A percentile compares a stretch with the other conserved stretches of the same genome.
phyloP scores from a whole-genome alignment of 192 early-diverging fungal species.

The Obelidium mucronatum region DNA sequence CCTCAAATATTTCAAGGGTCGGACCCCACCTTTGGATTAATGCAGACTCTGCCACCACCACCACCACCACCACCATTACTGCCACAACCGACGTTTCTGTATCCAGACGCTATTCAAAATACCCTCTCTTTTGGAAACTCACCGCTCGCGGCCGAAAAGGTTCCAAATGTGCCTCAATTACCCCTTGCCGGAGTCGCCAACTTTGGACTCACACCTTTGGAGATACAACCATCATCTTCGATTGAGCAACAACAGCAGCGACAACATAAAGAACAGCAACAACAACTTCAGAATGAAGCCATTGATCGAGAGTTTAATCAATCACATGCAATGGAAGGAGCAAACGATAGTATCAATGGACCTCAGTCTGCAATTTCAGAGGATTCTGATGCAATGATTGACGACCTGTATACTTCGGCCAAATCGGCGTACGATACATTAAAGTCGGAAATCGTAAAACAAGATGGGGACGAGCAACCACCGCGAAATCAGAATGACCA shows the following conservation, averaged over 20 bases:
- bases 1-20: no score
- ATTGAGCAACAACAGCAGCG: background rate
- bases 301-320: no score
- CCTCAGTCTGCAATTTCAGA: no score
- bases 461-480: no score
- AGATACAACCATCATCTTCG: no score
- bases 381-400: slow-evolving; percentile 17
- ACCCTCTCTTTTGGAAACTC: no score
- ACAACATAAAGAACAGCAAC: background rate
- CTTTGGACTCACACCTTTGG: no score
- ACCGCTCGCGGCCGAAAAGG: no score
- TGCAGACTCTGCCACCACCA: background rate
- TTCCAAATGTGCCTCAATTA: background rate
- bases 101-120: no score
- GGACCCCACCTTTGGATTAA: background rate
- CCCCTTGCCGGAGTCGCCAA: no score
- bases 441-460: background rate
- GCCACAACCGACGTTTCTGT: background rate
- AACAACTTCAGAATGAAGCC: no score
- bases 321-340: background rate
- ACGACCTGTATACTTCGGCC: background rate
- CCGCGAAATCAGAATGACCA: no score
- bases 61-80: background rate
- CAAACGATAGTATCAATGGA: background rate
- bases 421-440: background rate